A percentile compares a stretch with the other conserved stretches of the same genome.
phyloP scores from a whole-genome alignment of 2,329 filamentous ascomycete species.

The Colletotrichum cordylinicola region DNA sequence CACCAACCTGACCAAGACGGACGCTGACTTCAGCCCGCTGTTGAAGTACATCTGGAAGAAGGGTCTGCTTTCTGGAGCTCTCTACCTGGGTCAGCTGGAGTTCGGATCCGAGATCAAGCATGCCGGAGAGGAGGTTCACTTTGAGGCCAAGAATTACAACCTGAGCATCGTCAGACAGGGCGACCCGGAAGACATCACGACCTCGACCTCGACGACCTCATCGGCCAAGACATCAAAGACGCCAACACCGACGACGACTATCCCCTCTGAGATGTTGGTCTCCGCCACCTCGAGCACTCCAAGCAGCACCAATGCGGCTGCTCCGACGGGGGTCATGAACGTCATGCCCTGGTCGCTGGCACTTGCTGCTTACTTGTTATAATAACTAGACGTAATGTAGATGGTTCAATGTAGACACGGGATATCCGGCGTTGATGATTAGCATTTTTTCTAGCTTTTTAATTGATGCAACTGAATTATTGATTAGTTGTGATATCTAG shows the following conservation, averaged over 20 bases:
- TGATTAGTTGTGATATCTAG: background rate
- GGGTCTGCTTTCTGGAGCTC: slow-evolving; percentile 12
- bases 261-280: background rate
- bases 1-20: slow-evolving; percentile 11
- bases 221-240: background rate
- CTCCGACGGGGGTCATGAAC: background rate
- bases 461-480: background rate
- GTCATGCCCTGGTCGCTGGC: background rate
- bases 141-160: slow-evolving; percentile 17
- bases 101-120: slow-evolving; percentile 19
- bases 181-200: slow-evolving; percentile 4
- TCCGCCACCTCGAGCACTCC: background rate
- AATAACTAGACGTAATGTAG: background rate
- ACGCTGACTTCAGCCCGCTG: slow-evolving; percentile 16
- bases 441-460: background rate
- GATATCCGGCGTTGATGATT: background rate
- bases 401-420: background rate
- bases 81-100: slow-evolving; percentile 16
- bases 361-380: background rate
- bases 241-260: background rate
- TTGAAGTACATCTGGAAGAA: slow-evolving; percentile 19
- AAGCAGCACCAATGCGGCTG: background rate
- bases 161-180: slow-evolving; percentile 16
- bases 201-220: background rate
- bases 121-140: slow-evolving; percentile 6